Evolutionary conservation across 2,329 filamentous ascomycete species (phyloP), one percentile per base, ranked within the genome.

Genomic region (Peltaster fructicola): DNA sequence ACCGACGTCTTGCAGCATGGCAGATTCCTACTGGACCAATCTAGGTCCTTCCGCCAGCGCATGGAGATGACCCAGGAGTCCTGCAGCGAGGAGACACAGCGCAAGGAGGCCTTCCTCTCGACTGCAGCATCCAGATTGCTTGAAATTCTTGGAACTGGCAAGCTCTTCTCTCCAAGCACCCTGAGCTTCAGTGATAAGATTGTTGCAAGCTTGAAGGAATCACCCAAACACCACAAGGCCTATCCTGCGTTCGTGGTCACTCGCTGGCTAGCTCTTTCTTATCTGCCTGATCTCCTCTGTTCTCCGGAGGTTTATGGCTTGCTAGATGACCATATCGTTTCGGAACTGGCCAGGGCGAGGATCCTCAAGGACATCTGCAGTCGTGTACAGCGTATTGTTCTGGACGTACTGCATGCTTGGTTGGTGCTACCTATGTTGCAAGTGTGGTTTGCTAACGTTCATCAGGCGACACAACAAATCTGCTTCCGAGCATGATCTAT

Each of bases 1-100:
- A 88, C 92, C 78, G 79, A 88, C 47, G 80, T 90, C 31, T 66
- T 98, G 15, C 80, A 92, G 52, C 78, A 90, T 40, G 88, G 88
- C 37, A 76, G 82, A 18, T 93, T 93, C 45, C 61, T 95, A 29
- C 61, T 93, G 39, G 82, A 92, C 44, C 73, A 77, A 44, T 73
- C 79, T 41, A 78, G 84, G 40, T 65, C 51, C 6, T 44, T 76
- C 33, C 68, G 72, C 17, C 71, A 73, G 31, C 62, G 74, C 35
- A 65, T 74, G 5, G 72, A 81, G 51, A 58, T 78, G 19, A 72
- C 74, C 27, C 63, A 72, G 33, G 77, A 78, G 56, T 72, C 72
- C 34, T 27, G 37, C 7, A 68, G 72, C 30, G 77, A 85, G 47
- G 77, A 88, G 44, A 78, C 79, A 33, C 73, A 78, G 39, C 74